Conservation (phyloP, 116 monocot species). For the Cymodocea nodosa region DNA sequence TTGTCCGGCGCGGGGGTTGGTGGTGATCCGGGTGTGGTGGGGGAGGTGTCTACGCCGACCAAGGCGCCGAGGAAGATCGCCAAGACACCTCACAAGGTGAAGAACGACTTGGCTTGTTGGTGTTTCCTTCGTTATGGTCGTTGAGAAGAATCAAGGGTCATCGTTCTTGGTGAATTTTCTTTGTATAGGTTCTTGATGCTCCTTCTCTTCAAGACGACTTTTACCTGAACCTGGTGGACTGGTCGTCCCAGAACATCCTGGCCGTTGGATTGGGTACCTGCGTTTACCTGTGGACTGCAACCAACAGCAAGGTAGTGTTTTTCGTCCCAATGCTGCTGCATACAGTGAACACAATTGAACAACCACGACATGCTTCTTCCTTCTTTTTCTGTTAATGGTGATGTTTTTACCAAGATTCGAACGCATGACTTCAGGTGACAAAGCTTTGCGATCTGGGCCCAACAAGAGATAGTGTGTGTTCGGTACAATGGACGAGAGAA, state of each 20-base stretch:
- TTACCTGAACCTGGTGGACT: constrained; percentile 89
- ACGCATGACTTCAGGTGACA: constrained; percentile 45
- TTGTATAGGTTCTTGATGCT: constrained; percentile 73
- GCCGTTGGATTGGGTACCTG: constrained; percentile 84
- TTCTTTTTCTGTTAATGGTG: not conserved
- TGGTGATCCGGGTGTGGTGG: constrained; percentile 9
- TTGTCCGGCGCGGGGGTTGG: constrained; percentile 22
- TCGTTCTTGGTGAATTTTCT: not conserved
- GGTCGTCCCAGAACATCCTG: constrained; percentile 83
- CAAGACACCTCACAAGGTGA: constrained; percentile 87
- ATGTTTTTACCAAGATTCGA: too few relatives aligned
- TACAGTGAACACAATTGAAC: too few relatives aligned
- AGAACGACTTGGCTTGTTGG: not conserved
- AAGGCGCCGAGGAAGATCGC: constrained; percentile 78
- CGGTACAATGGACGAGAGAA: constrained; percentile 87
- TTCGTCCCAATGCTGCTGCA: too few relatives aligned
- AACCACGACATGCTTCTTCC: too few relatives aligned
- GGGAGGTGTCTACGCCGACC: constrained; percentile 45
- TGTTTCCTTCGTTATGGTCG: not conserved
- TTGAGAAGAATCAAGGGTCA: not conserved
- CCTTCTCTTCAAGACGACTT: constrained; percentile 94
- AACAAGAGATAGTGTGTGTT: constrained; percentile 62
- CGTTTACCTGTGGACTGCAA: constrained; percentile 86
- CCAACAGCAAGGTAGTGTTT: constrained; percentile 63
- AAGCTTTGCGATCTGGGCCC: constrained; percentile 84